Base-by-base conservation (phyloP, 495 filamentous ascomycete species). In the Rostrohypoxylon terebratum region DNA sequence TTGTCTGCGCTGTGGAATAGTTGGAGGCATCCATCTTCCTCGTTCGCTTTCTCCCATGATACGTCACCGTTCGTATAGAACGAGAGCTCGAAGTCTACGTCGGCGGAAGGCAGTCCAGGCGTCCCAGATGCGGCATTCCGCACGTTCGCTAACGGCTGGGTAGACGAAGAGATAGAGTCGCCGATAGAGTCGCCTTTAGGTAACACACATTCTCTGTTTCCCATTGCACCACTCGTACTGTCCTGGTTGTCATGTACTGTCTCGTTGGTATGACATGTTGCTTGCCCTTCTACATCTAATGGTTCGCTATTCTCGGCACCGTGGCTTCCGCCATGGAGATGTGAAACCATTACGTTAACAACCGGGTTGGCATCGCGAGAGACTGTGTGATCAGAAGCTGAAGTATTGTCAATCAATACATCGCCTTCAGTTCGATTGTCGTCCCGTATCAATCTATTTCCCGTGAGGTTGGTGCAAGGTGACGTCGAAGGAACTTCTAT, bases 11-110 rank as follows among this genome's bases (percentile, higher is more conserved):
- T 59, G 18, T 62, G 34, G 25, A 69, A 71, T n/a, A 78, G 69
- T 20, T 61, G 21, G 1, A 67, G 1, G 23, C 69, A 73, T 23
- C n/a, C 13, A 25, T 62, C 64, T 38, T 62, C n/a, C 11, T 67
- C 66, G 21, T 38, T 42, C 4, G 23, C 10, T 6, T 60, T 66
- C 25, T 34, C 18, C 76, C 76, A 78, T 2, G 71, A 73, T 53
- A 62, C 48, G 4, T 3, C 3, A 2, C 61, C 72, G 16, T 70
- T 60, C 14, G n/a, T 54, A n/a, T 73, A 77, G 0, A 59, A 44
- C 0, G 71, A 71, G 2, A 78, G 21, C 59, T 77, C 76, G 25
- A 76, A 76, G 8, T 59, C 63, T 4, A 66, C 50, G 23, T 18
- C 40, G 3, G 25, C 55, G 13, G 51, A 40, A n/a, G 18, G 4